Percentiles rank a stretch among this genome's conserved stretches.
These are phyloP conservation scores for Blastocystis sp. DNA, from an alignment of 352 stramenopile genomes.

Conservation along the genomic window DNA sequence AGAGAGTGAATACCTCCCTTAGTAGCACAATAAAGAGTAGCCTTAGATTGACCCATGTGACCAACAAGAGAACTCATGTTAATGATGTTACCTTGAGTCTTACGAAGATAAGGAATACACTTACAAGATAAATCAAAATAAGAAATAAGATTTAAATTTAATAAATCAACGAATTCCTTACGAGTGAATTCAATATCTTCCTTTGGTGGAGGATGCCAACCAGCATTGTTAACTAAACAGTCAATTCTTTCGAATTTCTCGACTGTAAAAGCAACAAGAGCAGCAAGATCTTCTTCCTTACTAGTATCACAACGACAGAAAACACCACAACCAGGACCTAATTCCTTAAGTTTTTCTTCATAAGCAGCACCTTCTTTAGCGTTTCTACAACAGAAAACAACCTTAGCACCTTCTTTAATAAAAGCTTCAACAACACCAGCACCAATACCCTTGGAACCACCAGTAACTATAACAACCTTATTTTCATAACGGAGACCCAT, in stretches of 20 bases:
- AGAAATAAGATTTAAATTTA: constrained; percentile 34
- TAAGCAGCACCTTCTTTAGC: constrained; percentile 16
- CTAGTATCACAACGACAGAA: constrained; percentile 33
- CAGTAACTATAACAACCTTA: constrained; percentile 35
- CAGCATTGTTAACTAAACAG: constrained; percentile 35
- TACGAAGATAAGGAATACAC: constrained; percentile 31
- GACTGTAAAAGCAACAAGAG: constrained; percentile 33
- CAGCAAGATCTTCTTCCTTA: constrained; percentile 24
- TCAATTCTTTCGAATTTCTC: constrained; percentile 35
- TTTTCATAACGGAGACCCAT: constrained; percentile 23
- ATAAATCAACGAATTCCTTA: constrained; percentile 31
- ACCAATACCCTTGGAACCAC: constrained; percentile 35
- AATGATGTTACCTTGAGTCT: constrained; percentile 30
- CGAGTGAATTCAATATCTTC: constrained; percentile 16
- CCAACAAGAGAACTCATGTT: constrained; percentile 31
- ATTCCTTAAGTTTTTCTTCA: constrained; percentile 32
- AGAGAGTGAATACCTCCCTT: constrained; percentile 35
- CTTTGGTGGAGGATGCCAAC: constrained; percentile 30
- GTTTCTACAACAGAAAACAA: constrained; percentile 35
- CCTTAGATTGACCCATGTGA: constrained; percentile 25
- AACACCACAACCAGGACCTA: constrained; percentile 11
- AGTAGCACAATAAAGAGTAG: constrained; percentile 25
- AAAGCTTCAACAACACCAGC: constrained; percentile 35
- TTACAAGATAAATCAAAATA: constrained; percentile 30
- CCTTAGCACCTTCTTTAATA: constrained; percentile 28